These are phyloP conservation scores for Modicella reniformis DNA, from an alignment of 371 early-diverging fungal species.

Conservation along the genomic window DNA sequence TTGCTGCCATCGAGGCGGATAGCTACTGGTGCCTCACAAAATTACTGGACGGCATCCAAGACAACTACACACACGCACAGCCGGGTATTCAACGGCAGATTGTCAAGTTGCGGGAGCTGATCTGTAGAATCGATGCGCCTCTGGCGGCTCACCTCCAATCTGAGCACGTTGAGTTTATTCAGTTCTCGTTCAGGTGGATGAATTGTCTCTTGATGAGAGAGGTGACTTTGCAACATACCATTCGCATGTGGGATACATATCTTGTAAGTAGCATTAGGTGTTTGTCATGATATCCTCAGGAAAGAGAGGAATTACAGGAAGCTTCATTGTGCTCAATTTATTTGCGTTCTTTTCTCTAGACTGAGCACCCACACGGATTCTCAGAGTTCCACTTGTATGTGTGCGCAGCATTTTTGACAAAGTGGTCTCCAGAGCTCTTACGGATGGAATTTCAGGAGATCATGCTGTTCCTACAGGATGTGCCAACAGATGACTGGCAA, in stretches of 20 bases:
- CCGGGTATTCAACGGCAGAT: slow-evolving; percentile 96
- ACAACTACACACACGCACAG: slow-evolving; percentile 96
- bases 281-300: not conserved
- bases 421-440: slow-evolving; percentile 87
- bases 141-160: slow-evolving; percentile 83
- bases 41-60: slow-evolving; percentile 96
- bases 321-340: not conserved
- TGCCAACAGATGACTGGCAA: slow-evolving; percentile 89
- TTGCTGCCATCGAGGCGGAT: slow-evolving; percentile 90
- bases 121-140: slow-evolving; percentile 90
- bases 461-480: slow-evolving; percentile 92
- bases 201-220: slow-evolving; percentile 98
- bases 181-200: slow-evolving; percentile 99
- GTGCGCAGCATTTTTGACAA: slow-evolving; percentile 95
- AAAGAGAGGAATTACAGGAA: not conserved
- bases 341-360: slow-evolving; percentile 53
- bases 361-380: slow-evolving; percentile 90
- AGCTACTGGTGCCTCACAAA: slow-evolving; percentile 96
- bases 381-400: slow-evolving; percentile 96
- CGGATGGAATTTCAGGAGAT: slow-evolving; percentile 94
- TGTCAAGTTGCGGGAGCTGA: slow-evolving; percentile 85
- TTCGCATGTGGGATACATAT: slow-evolving; percentile 99
- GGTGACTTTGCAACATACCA: slow-evolving; percentile 81
- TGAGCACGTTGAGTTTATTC: slow-evolving; percentile 95
- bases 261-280: slow-evolving; percentile 59